Conservation (phyloP, 1,284 basidiomycete species). For the Porodaedalea pini region DNA sequence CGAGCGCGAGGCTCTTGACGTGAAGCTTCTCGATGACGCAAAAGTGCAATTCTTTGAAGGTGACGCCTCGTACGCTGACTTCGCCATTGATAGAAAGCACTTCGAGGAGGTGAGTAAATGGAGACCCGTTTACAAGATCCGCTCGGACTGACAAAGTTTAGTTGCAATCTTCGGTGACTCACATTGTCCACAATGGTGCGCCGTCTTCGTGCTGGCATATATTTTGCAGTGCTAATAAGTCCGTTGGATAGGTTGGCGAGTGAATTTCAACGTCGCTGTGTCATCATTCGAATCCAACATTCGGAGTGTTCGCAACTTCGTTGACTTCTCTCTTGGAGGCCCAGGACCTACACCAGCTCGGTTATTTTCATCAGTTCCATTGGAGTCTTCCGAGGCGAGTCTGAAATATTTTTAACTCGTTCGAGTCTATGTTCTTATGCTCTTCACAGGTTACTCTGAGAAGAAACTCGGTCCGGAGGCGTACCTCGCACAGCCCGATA, state of each 20-base stretch:
- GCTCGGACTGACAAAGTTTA: constrained; percentile 1
- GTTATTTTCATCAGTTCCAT: constrained; percentile 25
- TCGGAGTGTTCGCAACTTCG: constrained; percentile 35
- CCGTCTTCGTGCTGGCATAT: background rate
- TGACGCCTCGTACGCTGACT: constrained; percentile 20
- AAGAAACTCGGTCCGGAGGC: background rate
- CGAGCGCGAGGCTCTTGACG: constrained; percentile 23
- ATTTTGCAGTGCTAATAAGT: background rate
- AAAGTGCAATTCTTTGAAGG: constrained; percentile 29
- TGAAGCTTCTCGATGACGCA: constrained; percentile 5
- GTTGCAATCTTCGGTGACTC: constrained; percentile 24
- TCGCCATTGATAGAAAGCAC: background rate
- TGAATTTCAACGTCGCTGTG: constrained; percentile 40
- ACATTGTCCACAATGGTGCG: constrained; percentile 35
- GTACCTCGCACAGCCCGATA: background rate
- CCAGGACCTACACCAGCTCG: constrained; percentile 18
- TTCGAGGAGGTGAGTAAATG: constrained; percentile 1
- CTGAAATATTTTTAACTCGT: background rate
- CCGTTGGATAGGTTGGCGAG: constrained; percentile 38
- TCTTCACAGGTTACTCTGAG: background rate
- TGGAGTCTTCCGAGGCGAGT: constrained; percentile 1
- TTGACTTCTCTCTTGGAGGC: no score
- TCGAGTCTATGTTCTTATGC: background rate
- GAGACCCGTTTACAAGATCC: background rate
- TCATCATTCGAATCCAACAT: constrained; percentile 36